Percentiles rank a stretch among this genome's conserved stretches.
phyloP scores from a whole-genome alignment of 2,329 filamentous ascomycete genomes.

The Pseudonectria buxi region DNA sequence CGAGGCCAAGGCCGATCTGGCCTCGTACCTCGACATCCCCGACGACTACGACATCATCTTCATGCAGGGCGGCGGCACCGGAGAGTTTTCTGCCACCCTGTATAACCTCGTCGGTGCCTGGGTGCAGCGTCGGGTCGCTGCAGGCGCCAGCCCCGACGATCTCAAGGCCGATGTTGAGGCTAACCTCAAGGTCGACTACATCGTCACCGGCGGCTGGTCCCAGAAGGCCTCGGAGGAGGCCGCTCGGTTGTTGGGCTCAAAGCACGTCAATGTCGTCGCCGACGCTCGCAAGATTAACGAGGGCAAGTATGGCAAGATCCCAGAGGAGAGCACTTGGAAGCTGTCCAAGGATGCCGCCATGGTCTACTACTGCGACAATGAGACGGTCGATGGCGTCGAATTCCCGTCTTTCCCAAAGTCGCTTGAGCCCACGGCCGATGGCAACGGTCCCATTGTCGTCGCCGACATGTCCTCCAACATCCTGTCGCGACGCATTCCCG shows the following conservation, averaged over 20 bases:
- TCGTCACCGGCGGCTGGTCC: slow-evolving; percentile 84
- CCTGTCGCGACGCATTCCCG: slow-evolving; percentile 69
- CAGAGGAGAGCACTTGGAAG: slow-evolving; percentile 69
- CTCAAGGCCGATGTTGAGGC: slow-evolving; percentile 58
- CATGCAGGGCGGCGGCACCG: slow-evolving; percentile 79
- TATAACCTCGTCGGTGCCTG: slow-evolving; percentile 82
- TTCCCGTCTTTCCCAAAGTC: slow-evolving; percentile 66
- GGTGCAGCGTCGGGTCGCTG: slow-evolving; percentile 59
- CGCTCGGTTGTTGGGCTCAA: slow-evolving; percentile 64
- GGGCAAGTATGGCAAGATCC: slow-evolving; percentile 82
- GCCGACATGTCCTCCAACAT: slow-evolving; percentile 96
- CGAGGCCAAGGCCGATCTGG: slow-evolving; percentile 67
- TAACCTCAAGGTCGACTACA: slow-evolving; percentile 77
- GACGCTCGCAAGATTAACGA: slow-evolving; percentile 60
- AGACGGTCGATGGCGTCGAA: slow-evolving; percentile 91
- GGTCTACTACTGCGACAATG: slow-evolving; percentile 89
- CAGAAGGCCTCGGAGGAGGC: slow-evolving; percentile 85
- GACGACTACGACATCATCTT: slow-evolving; percentile 83
- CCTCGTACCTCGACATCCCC: slow-evolving; percentile 71
- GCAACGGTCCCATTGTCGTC: slow-evolving; percentile 68
- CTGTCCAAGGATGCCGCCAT: slow-evolving; percentile 63
- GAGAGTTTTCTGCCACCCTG: slow-evolving; percentile 75
- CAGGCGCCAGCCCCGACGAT: slow-evolving; percentile 45
- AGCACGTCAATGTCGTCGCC: slow-evolving; percentile 72
- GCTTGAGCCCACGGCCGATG: slow-evolving; percentile 51